Conservation (phyloP, 371 early-diverging fungal genomes). For the Paraphysoderma sedebokerense region DNA sequence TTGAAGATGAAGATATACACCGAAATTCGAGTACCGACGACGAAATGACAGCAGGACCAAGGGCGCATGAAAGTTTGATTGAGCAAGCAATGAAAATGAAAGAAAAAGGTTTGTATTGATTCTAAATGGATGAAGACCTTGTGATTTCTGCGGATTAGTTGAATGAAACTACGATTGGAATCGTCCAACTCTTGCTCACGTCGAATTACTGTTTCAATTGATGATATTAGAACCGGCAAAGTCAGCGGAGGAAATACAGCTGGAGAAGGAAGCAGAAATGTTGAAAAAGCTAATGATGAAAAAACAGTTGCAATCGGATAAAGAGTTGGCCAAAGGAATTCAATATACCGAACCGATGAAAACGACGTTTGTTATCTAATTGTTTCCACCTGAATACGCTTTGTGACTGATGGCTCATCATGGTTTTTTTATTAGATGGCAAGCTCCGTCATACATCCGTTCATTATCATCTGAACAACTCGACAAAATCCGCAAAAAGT, state of each 20-base stretch:
- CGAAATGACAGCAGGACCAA: slow-evolving; percentile 31
- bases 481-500: slow-evolving; percentile 22
- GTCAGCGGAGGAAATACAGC: slow-evolving; percentile 57
- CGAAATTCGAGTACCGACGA: slow-evolving; percentile 18
- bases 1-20: slow-evolving; percentile 8
- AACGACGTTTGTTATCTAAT: slow-evolving; percentile 30
- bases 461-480: slow-evolving; percentile 12
- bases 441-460: slow-evolving; percentile 52
- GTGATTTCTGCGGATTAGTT: too few relatives aligned
- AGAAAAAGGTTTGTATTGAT: slow-evolving; percentile 20
- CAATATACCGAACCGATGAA: slow-evolving; percentile 69
- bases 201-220: background rate
- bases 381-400: background rate
- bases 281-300: slow-evolving; percentile 61
- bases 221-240: slow-evolving; percentile 20
- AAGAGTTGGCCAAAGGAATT: slow-evolving; percentile 73
- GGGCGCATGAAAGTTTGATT: slow-evolving; percentile 48
- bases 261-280: slow-evolving; percentile 68
- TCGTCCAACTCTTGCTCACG: background rate
- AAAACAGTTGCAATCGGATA: slow-evolving; percentile 64
- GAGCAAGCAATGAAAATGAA: slow-evolving; percentile 67
- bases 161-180: too few relatives aligned
- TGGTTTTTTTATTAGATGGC: slow-evolving; percentile 48
- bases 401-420: too few relatives aligned
- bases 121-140: too few relatives aligned